These are phyloP conservation scores for Eucalyptus albens DNA, from an alignment of 345 rosid species.

Conservation along the genomic window DNA sequence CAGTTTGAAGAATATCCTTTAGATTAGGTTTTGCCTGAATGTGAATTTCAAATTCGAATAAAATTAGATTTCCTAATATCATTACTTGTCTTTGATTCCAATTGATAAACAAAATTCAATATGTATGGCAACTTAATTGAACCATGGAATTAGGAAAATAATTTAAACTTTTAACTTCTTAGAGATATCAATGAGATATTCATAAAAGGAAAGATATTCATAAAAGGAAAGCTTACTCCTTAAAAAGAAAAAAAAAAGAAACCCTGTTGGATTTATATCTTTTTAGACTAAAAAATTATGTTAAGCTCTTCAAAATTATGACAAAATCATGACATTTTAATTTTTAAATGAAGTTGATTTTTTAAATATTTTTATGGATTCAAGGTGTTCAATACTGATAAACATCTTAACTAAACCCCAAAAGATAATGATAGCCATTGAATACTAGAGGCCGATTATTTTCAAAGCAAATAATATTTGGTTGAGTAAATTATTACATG, in stretches of 20 bases:
- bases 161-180: background rate
- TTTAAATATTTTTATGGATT: background rate
- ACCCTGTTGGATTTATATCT: too few species aligned
- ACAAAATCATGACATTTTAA: background rate
- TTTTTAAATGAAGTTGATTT: background rate
- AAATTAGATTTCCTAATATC: background rate
- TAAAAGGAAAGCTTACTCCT: background rate
- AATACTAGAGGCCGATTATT: background rate
- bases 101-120: background rate
- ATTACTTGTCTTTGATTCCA: background rate
- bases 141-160: background rate
- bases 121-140: background rate
- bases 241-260: background rate
- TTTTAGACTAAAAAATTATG: background rate
- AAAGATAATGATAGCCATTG: background rate
- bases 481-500: background rate
- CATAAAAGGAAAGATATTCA: background rate
- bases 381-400: background rate
- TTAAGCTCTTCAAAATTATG: background rate
- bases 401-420: background rate
- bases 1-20: background rate
- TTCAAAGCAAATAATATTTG: background rate
- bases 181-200: background rate
- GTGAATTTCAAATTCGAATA: background rate
- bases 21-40: background rate